phyloP scores from a whole-genome alignment of 2,329 filamentous ascomycete species.

The Talaromyces marneffei region DNA sequence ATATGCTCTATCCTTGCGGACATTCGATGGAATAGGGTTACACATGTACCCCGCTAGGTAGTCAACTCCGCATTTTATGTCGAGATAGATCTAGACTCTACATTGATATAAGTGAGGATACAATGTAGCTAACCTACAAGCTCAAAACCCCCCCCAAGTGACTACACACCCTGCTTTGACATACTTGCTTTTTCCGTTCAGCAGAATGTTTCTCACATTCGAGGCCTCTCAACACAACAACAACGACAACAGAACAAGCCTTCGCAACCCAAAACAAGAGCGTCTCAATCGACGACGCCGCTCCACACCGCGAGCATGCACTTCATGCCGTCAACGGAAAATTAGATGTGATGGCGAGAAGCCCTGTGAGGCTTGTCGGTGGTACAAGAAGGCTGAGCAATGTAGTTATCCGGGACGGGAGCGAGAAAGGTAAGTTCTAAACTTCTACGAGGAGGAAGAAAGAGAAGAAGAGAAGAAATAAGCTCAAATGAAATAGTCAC shows the following conservation, averaged over 20 bases:
- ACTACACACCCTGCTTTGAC: too few relatives aligned
- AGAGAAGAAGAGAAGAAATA: too few relatives aligned
- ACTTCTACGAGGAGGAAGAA: not conserved
- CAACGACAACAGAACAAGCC: not conserved
- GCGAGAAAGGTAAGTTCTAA: not conserved
- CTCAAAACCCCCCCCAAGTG: too few relatives aligned
- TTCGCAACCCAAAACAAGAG: not conserved
- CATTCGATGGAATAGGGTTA: not conserved
- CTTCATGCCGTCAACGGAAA: conserved; percentile 65
- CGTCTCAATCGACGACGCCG: not conserved
- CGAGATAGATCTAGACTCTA: not conserved
- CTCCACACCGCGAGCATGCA: conserved; percentile 9
- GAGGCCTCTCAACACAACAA: not conserved
- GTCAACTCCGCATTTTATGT: not conserved
- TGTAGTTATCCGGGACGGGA: conserved; percentile 74
- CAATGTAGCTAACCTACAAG: not conserved
- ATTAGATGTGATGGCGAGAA: conserved; percentile 78
- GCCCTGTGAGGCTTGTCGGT: conserved; percentile 76
- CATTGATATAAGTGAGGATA: too few relatives aligned
- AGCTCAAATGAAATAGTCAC: conserved; percentile 22
- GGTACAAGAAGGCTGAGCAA: conserved; percentile 70
- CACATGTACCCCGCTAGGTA: not conserved
- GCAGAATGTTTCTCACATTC: conserved; percentile 10
- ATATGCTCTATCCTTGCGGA: not conserved
- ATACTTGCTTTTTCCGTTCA: not conserved